Conservation (phyloP, 345 rosid genomes). For the Triadica sebifera region DNA sequence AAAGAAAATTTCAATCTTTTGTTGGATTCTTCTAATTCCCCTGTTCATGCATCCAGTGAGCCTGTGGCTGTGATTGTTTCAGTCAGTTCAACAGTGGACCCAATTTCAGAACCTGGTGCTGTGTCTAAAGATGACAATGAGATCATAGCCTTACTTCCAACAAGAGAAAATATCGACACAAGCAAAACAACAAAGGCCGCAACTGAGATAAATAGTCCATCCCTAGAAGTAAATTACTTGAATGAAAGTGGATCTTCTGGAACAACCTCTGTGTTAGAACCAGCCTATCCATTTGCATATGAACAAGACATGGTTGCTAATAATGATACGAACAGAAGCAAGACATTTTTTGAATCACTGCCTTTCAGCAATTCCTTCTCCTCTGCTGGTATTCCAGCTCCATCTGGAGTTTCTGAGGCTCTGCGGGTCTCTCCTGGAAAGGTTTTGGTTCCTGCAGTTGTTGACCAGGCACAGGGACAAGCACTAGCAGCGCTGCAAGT, state of each 20-base stretch:
- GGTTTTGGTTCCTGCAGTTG: slow-evolving; percentile 69
- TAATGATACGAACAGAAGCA: slow-evolving; percentile 30
- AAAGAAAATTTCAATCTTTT: slow-evolving; percentile 23
- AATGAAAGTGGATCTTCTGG: slow-evolving; percentile 36
- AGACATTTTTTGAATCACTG: slow-evolving; percentile 34
- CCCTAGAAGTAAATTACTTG: slow-evolving; percentile 36
- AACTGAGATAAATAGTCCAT: slow-evolving; percentile 33
- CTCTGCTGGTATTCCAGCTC: slow-evolving; percentile 86
- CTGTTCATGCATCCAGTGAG: slow-evolving; percentile 26
- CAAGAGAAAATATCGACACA: slow-evolving; percentile 39
- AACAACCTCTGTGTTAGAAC: slow-evolving; percentile 33
- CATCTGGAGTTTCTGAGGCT: slow-evolving; percentile 62
- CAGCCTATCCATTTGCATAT: slow-evolving; percentile 32
- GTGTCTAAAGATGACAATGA: slow-evolving; percentile 28
- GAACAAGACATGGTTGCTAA: slow-evolving; percentile 33
- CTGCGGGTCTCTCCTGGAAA: slow-evolving; percentile 68
- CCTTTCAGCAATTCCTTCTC: slow-evolving; percentile 38
- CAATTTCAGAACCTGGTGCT: slow-evolving; percentile 33
- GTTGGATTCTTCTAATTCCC: slow-evolving; percentile 27
- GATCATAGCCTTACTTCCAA: slow-evolving; percentile 24
- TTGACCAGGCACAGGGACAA: slow-evolving; percentile 91
- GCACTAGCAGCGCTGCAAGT: slow-evolving; percentile 83
- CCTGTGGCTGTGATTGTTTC: slow-evolving; percentile 28
- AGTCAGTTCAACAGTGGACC: slow-evolving; percentile 38
- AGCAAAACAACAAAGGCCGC: slow-evolving; percentile 28